Base-by-base conservation (phyloP, 2,329 filamentous ascomycete genomes). In the Capronia americana region DNA sequence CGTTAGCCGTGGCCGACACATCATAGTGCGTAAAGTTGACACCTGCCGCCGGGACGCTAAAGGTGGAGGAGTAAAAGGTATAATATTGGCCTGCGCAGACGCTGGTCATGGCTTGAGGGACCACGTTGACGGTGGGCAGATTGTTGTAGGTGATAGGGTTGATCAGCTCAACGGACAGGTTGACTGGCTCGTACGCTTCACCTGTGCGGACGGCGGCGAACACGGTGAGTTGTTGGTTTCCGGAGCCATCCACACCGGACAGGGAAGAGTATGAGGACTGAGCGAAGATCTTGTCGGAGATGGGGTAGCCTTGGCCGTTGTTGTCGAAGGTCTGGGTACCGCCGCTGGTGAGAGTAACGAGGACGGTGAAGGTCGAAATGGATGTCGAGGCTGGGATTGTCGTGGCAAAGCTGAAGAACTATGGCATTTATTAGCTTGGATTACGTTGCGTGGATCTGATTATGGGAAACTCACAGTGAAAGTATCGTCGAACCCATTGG, bases 401-500 rank as follows among this genome's bases (percentile, higher is more conserved):
- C 7, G 66, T 28, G 11, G 73, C 73, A 48, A 79, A 77, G 23
- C 72, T 63, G 56, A 73, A 77, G 67, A 77, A 78, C 72, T 73
- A 28, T 38, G 44, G 24, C 24, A 28, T 46, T 2, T 56, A n/a
- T 61, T 28, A 60, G 57, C 28, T 58, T 20, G 11, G 34, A 34
- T 23, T 24, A n/a, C 32, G 20, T 2, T 26, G 11, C 1, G 10
- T 44, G 50, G 17, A n/a, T 5, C 12, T 12, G 23, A 50, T 24
- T 3, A 17, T 11, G 28, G 38, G 17, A 26, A 23, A 76, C 77
- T 73, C 74, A 86, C 86, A 61, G 80, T 79, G 73, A 89, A 89
- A 8, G 77, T 84, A 66, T 89, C 86, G 72, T 89, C 87, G 61
- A 89, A 86, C 1, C 87, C 87, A 50, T 78, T 77, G 4, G 82